phyloP scores from a whole-genome alignment of 495 filamentous ascomycete genomes.

The Xylaria grammica region DNA sequence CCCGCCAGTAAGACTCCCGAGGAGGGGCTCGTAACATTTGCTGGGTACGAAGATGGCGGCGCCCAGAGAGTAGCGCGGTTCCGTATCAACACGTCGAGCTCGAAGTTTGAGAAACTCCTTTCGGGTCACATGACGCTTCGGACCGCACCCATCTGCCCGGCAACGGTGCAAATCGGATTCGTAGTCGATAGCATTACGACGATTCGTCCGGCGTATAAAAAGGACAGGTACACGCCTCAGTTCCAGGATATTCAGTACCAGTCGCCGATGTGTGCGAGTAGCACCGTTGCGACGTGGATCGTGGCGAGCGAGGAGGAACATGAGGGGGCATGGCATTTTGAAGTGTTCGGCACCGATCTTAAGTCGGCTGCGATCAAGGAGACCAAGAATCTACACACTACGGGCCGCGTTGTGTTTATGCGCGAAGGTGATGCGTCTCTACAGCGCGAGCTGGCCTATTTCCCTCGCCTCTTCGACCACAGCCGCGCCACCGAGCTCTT shows the following conservation, averaged over 20 bases:
- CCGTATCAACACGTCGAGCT: neutral
- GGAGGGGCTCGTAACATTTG: neutral
- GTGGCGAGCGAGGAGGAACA: constrained; percentile 2
- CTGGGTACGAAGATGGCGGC: neutral
- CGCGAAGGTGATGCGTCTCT: constrained; percentile 24
- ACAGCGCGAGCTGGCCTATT: constrained; percentile 44
- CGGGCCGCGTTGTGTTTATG: constrained; percentile 23
- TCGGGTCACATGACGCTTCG: neutral
- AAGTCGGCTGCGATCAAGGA: neutral
- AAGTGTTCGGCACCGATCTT: constrained; percentile 21
- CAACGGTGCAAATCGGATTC: neutral
- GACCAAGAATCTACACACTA: constrained; percentile 26
- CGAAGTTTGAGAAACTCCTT: neutral
- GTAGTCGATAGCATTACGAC: neutral
- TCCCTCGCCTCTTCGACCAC: constrained; percentile 47
- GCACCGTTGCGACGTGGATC: constrained; percentile 20
- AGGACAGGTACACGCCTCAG: constrained; percentile 9
- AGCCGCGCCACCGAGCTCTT: constrained; percentile 43
- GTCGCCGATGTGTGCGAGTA: constrained; percentile 19
- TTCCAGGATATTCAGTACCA: constrained; percentile 24
- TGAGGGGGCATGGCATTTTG: constrained; percentile 16
- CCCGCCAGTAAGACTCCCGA: too few relatives aligned
- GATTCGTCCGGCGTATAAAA: constrained; percentile 10
- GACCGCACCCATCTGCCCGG: neutral
- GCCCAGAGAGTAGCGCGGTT: neutral